A percentile compares a stretch with the other conserved stretches of the same genome.
phyloP scores from a whole-genome alignment of 257 asterid genomes.

The Ajuga chamaepitys region DNA sequence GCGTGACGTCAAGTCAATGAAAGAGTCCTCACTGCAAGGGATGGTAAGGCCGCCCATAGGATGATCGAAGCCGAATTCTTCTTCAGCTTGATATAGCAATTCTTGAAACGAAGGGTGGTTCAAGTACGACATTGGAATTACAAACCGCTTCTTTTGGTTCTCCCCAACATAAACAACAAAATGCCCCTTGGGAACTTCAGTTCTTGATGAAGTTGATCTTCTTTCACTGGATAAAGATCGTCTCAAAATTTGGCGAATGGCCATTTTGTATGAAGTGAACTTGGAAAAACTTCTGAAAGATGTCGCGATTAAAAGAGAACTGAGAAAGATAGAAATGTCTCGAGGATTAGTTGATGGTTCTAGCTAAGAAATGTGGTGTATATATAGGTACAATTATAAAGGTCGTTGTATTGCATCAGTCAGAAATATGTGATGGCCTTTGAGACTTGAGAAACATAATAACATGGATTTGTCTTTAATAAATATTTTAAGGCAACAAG shows the following conservation, averaged over 20 bases:
- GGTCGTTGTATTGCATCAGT: no score
- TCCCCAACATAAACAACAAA: constrained; percentile 21
- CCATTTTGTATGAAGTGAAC: not conserved
- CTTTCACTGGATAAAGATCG: constrained; percentile 1
- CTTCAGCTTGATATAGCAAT: not conserved
- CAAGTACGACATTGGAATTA: constrained; percentile 3
- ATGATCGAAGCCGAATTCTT: not conserved
- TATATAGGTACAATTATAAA: not conserved
- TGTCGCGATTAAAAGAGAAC: not conserved
- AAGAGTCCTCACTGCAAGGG: no score
- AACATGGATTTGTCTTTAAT: constrained; percentile 20
- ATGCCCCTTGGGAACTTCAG: constrained; percentile 29
- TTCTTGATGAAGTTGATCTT: not conserved
- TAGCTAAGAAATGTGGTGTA: not conserved
- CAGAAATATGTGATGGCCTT: not conserved
- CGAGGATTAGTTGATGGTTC: not conserved
- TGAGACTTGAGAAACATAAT: no score
- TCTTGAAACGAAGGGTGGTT: constrained; percentile 12
- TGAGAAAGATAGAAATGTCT: not conserved
- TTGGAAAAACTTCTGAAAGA: not conserved
- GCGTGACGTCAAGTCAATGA: no score
- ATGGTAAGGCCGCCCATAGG: no score
- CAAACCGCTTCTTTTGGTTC: not conserved
- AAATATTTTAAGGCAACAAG: not conserved
- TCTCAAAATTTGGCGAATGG: constrained; percentile 3